Evolutionary conservation across 106 monocot genomes (phyloP).

Genomic region (Platanthera guangdongensis): DNA sequence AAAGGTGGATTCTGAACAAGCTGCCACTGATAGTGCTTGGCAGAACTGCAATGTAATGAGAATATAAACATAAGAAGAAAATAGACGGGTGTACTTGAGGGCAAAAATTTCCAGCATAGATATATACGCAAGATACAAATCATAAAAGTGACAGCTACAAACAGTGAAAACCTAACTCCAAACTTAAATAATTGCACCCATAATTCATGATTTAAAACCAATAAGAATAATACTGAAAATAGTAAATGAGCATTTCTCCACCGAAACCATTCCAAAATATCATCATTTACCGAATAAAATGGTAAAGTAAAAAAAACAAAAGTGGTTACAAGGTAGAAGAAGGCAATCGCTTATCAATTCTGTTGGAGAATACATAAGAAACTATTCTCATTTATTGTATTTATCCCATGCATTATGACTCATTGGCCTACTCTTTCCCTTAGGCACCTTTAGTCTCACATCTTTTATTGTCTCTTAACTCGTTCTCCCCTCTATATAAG

Average conservation of each 20-base stretch:
- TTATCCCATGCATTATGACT: too few species aligned
- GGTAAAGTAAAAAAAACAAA: background rate
- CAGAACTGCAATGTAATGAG: conserved; percentile 39
- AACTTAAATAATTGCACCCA: background rate
- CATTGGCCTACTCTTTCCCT: too few species aligned
- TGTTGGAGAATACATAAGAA: too few species aligned
- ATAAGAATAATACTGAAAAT: background rate
- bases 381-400: too few species aligned
- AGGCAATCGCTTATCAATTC: background rate
- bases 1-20: conserved; percentile 42
- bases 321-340: background rate
- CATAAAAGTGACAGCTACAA: background rate
- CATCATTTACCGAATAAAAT: background rate
- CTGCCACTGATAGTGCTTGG: conserved; percentile 48
- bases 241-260: background rate
- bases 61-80: conserved; percentile 7
- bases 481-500: too few species aligned
- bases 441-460: too few species aligned
- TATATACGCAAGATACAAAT: background rate
- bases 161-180: background rate
- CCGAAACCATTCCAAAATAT: background rate
- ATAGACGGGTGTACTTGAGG: background rate
- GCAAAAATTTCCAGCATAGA: background rate
- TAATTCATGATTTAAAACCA: background rate
- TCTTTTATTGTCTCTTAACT: too few species aligned